Conservation (phyloP, 176 grass and related monocot genomes). For the Lolium perenne region DNA sequence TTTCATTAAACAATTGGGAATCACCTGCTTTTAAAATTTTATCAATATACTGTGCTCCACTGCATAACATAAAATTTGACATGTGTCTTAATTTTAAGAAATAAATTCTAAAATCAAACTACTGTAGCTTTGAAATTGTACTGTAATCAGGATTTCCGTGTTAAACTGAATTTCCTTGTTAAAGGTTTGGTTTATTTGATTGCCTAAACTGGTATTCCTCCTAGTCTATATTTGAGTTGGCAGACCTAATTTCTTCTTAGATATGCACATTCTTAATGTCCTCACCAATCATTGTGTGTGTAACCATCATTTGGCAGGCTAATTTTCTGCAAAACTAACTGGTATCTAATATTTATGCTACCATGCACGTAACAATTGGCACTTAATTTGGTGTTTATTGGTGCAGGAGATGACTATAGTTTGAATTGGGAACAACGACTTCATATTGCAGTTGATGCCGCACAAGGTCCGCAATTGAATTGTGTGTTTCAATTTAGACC, state of each 20-base stretch:
- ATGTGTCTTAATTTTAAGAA: neutral
- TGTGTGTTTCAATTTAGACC: neutral
- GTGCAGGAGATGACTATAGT: neutral
- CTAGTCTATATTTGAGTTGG: neutral
- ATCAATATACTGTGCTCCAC: neutral
- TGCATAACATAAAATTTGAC: neutral
- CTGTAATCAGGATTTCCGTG: neutral
- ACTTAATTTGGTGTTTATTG: neutral
- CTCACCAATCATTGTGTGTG: neutral
- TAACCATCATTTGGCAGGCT: neutral
- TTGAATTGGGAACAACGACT: constrained; percentile 49
- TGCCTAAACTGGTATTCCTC: neutral
- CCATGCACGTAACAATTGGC: neutral
- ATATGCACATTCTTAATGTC: no score
- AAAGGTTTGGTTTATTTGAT: neutral
- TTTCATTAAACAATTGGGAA: neutral
- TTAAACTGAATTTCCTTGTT: constrained; percentile 13
- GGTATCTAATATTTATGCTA: neutral
- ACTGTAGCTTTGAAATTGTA: neutral
- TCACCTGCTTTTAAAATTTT: neutral
- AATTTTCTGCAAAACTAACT: neutral
- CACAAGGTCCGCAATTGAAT: constrained; percentile 44
- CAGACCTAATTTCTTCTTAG: neutral
- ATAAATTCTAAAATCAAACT: neutral
- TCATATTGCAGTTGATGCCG: constrained; percentile 54